These are phyloP conservation scores for Seiridium cupressi DNA, from an alignment of 2,329 filamentous ascomycete genomes.

Conservation along the genomic window DNA sequence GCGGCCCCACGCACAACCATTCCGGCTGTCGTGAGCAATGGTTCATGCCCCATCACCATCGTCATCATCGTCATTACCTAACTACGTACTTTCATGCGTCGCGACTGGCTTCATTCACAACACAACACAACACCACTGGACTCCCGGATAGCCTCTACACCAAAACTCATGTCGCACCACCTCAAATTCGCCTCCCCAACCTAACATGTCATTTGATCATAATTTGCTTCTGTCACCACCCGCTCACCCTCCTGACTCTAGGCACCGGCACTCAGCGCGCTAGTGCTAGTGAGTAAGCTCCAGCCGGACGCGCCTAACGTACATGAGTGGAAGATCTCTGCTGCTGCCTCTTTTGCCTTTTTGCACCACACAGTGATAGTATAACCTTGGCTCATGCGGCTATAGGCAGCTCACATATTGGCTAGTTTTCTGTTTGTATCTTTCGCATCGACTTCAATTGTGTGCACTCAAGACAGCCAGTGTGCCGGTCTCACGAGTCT, in stretches of 20 bases:
- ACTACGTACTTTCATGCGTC: background rate
- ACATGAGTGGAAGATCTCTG: background rate
- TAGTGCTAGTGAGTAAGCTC: conserved; percentile 1
- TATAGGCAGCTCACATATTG: background rate
- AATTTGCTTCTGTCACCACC: conserved; percentile 5
- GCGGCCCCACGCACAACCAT: background rate
- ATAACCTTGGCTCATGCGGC: background rate
- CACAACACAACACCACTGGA: background rate
- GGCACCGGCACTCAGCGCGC: background rate
- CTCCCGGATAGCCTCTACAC: too few relatives aligned
- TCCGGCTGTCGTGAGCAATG: background rate
- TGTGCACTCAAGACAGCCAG: too few relatives aligned
- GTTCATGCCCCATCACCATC: background rate
- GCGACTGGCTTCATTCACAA: background rate
- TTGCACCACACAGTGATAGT: too few relatives aligned
- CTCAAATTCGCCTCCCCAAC: background rate
- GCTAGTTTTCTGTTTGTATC: too few relatives aligned
- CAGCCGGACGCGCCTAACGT: background rate
- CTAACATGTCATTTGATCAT: background rate
- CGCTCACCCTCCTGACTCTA: background rate
- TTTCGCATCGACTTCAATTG: too few relatives aligned
- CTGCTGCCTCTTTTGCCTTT: background rate
- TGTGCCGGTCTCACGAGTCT: background rate
- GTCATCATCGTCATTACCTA: background rate
- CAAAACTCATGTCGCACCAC: background rate